A percentile compares a stretch with the other conserved stretches of the same genome.
Evolutionary conservation across 345 rosid species (phyloP).

Genomic region (Hypericum androsaemum): DNA sequence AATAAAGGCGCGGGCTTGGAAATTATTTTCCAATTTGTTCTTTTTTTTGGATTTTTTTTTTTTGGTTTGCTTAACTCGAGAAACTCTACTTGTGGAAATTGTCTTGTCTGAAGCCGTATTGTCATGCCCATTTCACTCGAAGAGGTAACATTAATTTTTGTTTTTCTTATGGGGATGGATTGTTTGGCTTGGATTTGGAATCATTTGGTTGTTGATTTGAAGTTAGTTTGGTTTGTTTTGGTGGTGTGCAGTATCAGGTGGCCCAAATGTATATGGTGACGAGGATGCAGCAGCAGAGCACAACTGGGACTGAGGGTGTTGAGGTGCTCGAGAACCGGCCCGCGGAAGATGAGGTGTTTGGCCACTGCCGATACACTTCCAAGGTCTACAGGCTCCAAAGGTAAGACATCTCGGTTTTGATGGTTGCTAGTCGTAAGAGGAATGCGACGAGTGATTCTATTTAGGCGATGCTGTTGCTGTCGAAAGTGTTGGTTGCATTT

Average conservation of each 20-base stretch:
- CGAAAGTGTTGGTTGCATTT: too few species aligned
- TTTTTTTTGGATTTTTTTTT: too few species aligned
- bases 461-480: too few species aligned
- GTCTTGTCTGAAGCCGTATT: too few species aligned
- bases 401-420: slow-evolving; percentile 17
- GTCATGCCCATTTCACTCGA: too few species aligned
- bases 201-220: background rate
- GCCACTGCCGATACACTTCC: slow-evolving; percentile 47
- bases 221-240: background rate
- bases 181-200: too few species aligned
- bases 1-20: too few species aligned
- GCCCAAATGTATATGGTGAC: slow-evolving; percentile 55
- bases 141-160: too few species aligned
- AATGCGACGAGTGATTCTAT: background rate
- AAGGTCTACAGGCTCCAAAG: slow-evolving; percentile 59
- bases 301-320: slow-evolving; percentile 47
- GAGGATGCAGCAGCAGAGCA: slow-evolving; percentile 60
- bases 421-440: background rate
- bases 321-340: slow-evolving; percentile 43
- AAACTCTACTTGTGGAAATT: too few species aligned
- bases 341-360: slow-evolving; percentile 35
- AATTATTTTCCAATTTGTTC: too few species aligned
- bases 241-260: slow-evolving; percentile 49
- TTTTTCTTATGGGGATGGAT: too few species aligned
- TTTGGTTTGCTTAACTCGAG: too few species aligned